Base-by-base conservation (phyloP, 2,329 filamentous ascomycete species). In the Sporothrix brunneoviolacea region DNA sequence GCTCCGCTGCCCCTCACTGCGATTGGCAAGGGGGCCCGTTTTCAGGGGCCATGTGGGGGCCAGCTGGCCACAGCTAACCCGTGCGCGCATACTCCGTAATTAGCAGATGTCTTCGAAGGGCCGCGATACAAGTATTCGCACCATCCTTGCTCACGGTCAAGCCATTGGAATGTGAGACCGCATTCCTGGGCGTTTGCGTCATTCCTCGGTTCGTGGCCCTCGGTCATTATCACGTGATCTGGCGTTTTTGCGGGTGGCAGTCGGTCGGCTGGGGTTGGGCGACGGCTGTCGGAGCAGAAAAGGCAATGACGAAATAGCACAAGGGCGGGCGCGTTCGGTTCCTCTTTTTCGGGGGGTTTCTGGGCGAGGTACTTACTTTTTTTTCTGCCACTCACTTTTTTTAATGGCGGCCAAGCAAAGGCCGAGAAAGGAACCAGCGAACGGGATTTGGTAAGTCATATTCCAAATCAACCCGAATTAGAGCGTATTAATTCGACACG, bases 201-300 rank as follows among this genome's bases (percentile, higher is more conserved):
- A 50, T 44, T 27, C 21, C 30, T 36, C 18, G 4, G 15, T n/a
- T n/a, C n/a, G n/a, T n/a, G n/a, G n/a, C n/a, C n/a, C n/a, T n/a
- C n/a, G n/a, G n/a, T n/a, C n/a, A n/a, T n/a, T n/a, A 9, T 47
- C 50, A 52, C 38, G 43, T 52, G 44, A 37, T 42, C 16, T 51
- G 44, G 43, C 50, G 50, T 38, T 32, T 51, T 43, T 13, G 6
- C 10, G 4, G 16, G 32, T 33, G 44, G 50, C 33, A n/a, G 50
- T 38, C 50, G 50, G 50, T 38, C 22, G 44, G 21, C 24, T 28
- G 37, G 22, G 22, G n/a, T n/a, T n/a, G n/a, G 22, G 32, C 33
- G 33, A 28, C 42, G 50, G 50, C 9, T 42, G 19, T 51, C 43
- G 50, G 43, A 12, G 30, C 24, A 19, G 9, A 30, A 37, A 8